Evolutionary conservation across 1,284 basidiomycete genomes (phyloP), one percentile per base, ranked within the genome.

Genomic region (Ganoderma leucocontextum): DNA sequence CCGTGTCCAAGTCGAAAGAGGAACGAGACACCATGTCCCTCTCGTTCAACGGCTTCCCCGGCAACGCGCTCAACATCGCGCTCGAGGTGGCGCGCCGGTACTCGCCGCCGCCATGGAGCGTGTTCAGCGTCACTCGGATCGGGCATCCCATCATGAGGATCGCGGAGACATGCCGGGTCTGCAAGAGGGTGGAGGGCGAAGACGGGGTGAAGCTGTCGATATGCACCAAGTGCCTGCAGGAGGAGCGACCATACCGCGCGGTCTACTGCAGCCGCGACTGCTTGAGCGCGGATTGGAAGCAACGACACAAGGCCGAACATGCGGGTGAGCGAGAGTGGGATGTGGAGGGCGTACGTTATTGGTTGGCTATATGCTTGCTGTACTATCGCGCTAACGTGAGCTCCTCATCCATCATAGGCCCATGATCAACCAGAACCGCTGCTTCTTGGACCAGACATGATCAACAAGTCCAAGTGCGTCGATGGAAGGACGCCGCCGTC

Each of bases 221-320:
- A 35, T 58, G 55, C 55, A 58, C 33, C 9, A 35, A n/a, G 35
- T 58, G 55, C 33, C 19, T 58, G 19, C 55, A 38, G 19, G 55
- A 58, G 35, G 35, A 58, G 55, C 55, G 55, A 17, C 55, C 55
- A 15, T 12, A 9, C 9, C 29, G 55, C 9, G 33, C 33, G 55
- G 29, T 58, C 15, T 53, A 58, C 19, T 58, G 55, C 55, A 38
- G 55, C 35, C 33, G 33, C 35, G 55, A n/a, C 3, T 58, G 55
- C 4, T 8, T 35, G 55, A 35, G 33, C 10, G 33, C 19, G 35
- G 55, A 58, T n/a, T 58, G 55, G 55, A 19, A 36, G 35, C 2
- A n/a, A 19, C 29, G 35, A 17, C 55, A 58, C 35, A 58, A 58
- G 55, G 55, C 55, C 7, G 55, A 58, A 7, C 55, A 58, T 22